Conservation (phyloP, 345 rosid species). For the Syzygium aqueum region DNA sequence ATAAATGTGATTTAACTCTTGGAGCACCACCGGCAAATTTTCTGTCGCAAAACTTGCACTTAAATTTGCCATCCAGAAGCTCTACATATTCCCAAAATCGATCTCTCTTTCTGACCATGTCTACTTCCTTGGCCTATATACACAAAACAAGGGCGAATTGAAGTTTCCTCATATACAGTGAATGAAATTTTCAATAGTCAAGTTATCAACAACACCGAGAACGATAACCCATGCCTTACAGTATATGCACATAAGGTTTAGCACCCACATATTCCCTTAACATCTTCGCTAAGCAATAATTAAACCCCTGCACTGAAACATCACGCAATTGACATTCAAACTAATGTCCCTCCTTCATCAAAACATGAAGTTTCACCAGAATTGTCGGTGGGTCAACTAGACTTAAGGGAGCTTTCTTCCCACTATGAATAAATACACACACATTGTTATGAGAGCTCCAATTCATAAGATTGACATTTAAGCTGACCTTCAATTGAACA, state of each 20-base stretch:
- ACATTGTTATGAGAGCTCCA: not conserved
- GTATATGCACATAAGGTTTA: not conserved
- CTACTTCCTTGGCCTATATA: not conserved
- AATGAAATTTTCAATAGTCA: not conserved
- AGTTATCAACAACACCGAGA: too few relatives aligned
- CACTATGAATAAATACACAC: not conserved
- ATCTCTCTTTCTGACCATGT: not conserved
- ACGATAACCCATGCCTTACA: not conserved
- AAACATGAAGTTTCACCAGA: not conserved
- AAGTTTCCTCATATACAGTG: not conserved
- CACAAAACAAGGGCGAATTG: not conserved
- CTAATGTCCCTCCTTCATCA: not conserved
- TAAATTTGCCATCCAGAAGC: not conserved
- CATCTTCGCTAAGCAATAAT: not conserved
- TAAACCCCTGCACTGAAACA: not conserved
- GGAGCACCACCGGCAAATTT: not conserved
- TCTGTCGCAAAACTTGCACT: not conserved
- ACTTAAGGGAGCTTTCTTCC: not conserved
- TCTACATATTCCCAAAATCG: not conserved
- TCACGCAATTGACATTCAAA: not conserved
- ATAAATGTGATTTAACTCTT: slow-evolving; percentile 2
- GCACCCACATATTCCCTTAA: not conserved
- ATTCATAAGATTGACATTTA: too few relatives aligned
- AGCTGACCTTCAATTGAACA: not conserved
- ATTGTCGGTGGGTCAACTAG: not conserved